Evolutionary conservation across 805 yeast species (phyloP), one percentile per base, ranked within the genome.

Genomic region (Novakomyces olei): DNA sequence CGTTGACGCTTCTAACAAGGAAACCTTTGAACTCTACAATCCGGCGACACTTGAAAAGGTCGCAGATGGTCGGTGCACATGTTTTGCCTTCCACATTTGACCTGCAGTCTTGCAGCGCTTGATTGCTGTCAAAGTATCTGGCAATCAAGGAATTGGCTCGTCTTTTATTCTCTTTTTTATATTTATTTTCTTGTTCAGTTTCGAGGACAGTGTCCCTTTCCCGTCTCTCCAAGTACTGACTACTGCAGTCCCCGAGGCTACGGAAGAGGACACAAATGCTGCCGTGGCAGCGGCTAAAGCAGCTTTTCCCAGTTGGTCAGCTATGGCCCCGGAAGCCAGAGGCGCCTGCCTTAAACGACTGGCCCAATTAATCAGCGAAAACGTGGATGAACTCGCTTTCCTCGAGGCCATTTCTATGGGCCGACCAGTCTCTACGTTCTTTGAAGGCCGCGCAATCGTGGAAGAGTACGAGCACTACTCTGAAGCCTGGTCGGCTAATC

Each of bases 401-500:
- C 72, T 76, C 43, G 88, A 76, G 53, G 55, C 80, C 14, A 57
- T 69, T 41, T 83, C 76, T 51, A 74, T 75, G 46, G 91, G 91
- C 62, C 76, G 75, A 49, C 66, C 83, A 2, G 23, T 27, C 3
- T 16, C 10, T n/a, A 15, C 9, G 12, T 66, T 67, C 76, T 17
- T 53, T 60, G 23, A 72, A 3, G 75, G 68, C 42, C 56, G 67
- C 17, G 66, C 58, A 23, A 55, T 74, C 65, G n/a, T n/a, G n/a
- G n/a, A n/a, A n/a, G n/a, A n/a, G n/a, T n/a, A n/a, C n/a, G 71
- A 52, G 81, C 73, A 50, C 83, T 83, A 39, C 55, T 74, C 46
- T 83, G 83, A 53, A 81, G 74, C 32, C 72, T 78, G 53, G 83
- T 81, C 38, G 80, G 72, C 50, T 72, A 74, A 46, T 74, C 75